These are phyloP conservation scores for Alternaria sp. DNA, from an alignment of 2,329 filamentous ascomycete genomes.

Conservation along the genomic window DNA sequence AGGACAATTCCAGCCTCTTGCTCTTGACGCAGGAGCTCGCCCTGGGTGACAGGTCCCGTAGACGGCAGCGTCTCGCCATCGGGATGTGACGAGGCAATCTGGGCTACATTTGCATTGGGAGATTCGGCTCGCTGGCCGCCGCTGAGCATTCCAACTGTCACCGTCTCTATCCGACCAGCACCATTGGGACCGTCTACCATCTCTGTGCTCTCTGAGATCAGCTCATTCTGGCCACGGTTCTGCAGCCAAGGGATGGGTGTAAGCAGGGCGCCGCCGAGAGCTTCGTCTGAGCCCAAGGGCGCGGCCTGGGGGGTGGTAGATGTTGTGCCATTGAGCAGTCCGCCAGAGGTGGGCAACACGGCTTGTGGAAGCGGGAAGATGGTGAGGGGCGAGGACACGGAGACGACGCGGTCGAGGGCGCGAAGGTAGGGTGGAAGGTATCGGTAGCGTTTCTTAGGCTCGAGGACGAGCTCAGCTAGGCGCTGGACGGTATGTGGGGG, in stretches of 20 bases:
- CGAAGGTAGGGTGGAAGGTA: constrained; percentile 85
- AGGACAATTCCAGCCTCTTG: constrained; percentile 83
- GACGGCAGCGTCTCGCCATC: constrained; percentile 49
- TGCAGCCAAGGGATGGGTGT: constrained; percentile 93
- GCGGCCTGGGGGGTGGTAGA: constrained; percentile 49
- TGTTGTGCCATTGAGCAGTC: constrained; percentile 69
- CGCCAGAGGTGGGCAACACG: constrained; percentile 58
- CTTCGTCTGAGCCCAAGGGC: constrained; percentile 81
- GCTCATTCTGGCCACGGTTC: constrained; percentile 61
- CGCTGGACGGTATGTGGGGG: constrained; percentile 95
- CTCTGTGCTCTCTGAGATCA: constrained; percentile 77
- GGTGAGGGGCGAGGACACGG: constrained; percentile 82
- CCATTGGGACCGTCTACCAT: constrained; percentile 84
- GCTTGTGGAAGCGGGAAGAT: constrained; percentile 82
- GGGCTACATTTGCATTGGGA: constrained; percentile 22
- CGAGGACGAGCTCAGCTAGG: constrained; percentile 82
- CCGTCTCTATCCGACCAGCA: constrained; percentile 80
- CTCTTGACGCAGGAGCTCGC: constrained; percentile 84
- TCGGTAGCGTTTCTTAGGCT: constrained; percentile 80
- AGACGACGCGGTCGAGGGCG: constrained; percentile 88
- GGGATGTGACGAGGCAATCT: constrained; percentile 45
- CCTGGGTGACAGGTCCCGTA: constrained; percentile 67
- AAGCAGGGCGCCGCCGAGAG: constrained; percentile 85
- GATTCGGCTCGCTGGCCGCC: constrained; percentile 23
- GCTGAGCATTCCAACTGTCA: constrained; percentile 70